These are phyloP conservation scores for Alternaria atra DNA, from an alignment of 2,329 filamentous ascomycete genomes.

Conservation along the genomic window DNA sequence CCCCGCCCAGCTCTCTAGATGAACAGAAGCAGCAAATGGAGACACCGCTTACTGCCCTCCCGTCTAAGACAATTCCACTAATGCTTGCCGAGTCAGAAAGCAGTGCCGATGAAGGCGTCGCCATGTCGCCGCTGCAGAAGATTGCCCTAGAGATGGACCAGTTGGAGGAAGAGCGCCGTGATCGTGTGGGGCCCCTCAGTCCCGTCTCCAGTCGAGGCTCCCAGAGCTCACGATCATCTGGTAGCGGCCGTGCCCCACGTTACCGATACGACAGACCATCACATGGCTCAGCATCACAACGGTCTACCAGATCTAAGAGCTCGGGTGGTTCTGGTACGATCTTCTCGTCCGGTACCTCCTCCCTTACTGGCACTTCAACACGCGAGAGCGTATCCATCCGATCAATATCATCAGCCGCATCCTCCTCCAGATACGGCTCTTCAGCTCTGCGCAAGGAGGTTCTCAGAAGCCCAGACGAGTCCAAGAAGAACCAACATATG, in stretches of 20 bases:
- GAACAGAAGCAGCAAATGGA: constrained; percentile 64
- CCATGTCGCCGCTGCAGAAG: constrained; percentile 76
- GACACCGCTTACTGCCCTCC: constrained; percentile 42
- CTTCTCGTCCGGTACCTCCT: constrained; percentile 72
- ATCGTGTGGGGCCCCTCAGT: constrained; percentile 72
- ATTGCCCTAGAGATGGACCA: constrained; percentile 76
- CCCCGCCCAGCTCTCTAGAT: constrained; percentile 82
- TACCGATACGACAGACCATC: constrained; percentile 59
- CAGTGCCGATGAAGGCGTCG: constrained; percentile 69
- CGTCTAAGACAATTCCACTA: constrained; percentile 40
- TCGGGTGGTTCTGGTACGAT: constrained; percentile 65
- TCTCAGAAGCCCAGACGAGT: constrained; percentile 77
- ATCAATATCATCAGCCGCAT: constrained; percentile 61
- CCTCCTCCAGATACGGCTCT: constrained; percentile 55
- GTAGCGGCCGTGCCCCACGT: constrained; percentile 53
- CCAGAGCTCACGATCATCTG: constrained; percentile 62
- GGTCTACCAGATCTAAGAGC: constrained; percentile 40
- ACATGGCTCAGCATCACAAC: constrained; percentile 22
- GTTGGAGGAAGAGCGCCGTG: constrained; percentile 67
- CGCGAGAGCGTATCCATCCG: constrained; percentile 66
- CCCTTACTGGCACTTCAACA: constrained; percentile 48
- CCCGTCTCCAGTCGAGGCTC: constrained; percentile 74
- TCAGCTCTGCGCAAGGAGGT: constrained; percentile 85
- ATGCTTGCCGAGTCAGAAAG: constrained; percentile 66
- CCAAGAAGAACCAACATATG: constrained; percentile 63